Percentiles rank a stretch among this genome's conserved stretches.
Evolutionary conservation across 2,329 filamentous ascomycete genomes (phyloP).

Genomic region (Diaporthe sp.): DNA sequence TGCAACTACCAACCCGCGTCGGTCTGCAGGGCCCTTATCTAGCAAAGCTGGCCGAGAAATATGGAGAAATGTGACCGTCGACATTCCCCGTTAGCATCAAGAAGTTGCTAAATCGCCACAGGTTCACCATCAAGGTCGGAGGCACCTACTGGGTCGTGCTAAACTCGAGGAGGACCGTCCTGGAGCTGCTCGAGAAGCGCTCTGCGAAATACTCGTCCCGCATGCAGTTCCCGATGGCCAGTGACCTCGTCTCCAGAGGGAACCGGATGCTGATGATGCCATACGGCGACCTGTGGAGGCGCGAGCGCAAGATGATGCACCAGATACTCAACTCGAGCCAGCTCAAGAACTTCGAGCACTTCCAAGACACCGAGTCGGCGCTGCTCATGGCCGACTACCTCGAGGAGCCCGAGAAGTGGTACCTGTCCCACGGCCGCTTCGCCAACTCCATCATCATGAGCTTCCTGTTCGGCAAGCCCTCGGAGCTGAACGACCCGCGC

Average conservation of each 20-base stretch:
- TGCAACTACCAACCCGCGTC: neutral
- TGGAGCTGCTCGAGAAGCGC: neutral
- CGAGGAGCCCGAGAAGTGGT: constrained; percentile 47
- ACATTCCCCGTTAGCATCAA: neutral
- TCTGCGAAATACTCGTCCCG: neutral
- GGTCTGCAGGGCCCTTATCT: neutral
- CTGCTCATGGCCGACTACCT: constrained; percentile 48
- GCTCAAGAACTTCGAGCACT: constrained; percentile 47
- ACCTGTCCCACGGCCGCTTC: constrained; percentile 47
- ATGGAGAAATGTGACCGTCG: neutral
- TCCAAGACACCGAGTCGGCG: constrained; percentile 50
- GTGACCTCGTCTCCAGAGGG: constrained; percentile 47
- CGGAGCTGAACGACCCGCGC: constrained; percentile 44
- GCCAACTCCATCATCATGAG: constrained; percentile 51
- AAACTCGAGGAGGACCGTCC: neutral
- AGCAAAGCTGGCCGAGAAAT: neutral
- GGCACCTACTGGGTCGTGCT: neutral
- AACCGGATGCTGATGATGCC: constrained; percentile 50
- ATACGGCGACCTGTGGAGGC: constrained; percentile 49
- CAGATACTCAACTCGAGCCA: constrained; percentile 48
- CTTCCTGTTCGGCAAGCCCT: constrained; percentile 49
- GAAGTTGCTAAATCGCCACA: neutral
- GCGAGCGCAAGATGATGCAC: constrained; percentile 51
- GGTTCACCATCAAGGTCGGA: neutral
- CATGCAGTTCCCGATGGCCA: neutral